Base-by-base conservation (phyloP, 306 rosid genomes). In the Pterocarpus santalinus region DNA sequence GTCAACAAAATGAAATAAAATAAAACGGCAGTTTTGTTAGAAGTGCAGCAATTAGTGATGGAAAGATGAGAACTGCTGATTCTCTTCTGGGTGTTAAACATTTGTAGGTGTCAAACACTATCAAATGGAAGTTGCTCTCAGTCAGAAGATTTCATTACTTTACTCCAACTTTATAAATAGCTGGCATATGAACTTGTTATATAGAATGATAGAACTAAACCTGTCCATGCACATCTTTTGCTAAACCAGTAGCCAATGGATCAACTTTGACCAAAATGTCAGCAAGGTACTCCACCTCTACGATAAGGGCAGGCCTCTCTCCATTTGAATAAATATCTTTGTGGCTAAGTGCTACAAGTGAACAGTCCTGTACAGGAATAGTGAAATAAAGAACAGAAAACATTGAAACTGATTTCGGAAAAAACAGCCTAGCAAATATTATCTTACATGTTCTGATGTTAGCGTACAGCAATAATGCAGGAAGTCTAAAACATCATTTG, bases 191-290 rank as follows among this genome's bases (percentile, higher is more conserved):
- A 73, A 76, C 4, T 80, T 28, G 44, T 32, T 65, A 49, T 30
- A 17, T 36, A 63, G 61, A 87, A 49, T 14, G 35, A 65, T 16
- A 82, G 34, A 65, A 75, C 32, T 35, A 71, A 83, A 95, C 98
- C 99, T 95, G 99, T 66, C 99, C 99, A 83, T 95, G 98, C 87
- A 93, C 99, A 69, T 95, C 99, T 84, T 90, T 89, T 56, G 99
- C 97, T 84, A 89, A 87, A 78, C 99, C 99, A 81, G 98, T 95
- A 85, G 93, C 90, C 86, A 95, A 83, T 8, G 99, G 98, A 72
- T 89, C 98, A 38, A 85, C 91, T 81, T 86, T 93, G 75, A 93
- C 83, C 89, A 89, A 84, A 78, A 95, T 81, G 43, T 88, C 96
- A 36, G 98, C 99, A 58, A 86, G 93, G 88, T 89, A 81, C 87